Evolutionary conservation across 495 filamentous ascomycete species (phyloP), one percentile per base, ranked within the genome.

Genomic region (Paragyromitra xinjiangensis): DNA sequence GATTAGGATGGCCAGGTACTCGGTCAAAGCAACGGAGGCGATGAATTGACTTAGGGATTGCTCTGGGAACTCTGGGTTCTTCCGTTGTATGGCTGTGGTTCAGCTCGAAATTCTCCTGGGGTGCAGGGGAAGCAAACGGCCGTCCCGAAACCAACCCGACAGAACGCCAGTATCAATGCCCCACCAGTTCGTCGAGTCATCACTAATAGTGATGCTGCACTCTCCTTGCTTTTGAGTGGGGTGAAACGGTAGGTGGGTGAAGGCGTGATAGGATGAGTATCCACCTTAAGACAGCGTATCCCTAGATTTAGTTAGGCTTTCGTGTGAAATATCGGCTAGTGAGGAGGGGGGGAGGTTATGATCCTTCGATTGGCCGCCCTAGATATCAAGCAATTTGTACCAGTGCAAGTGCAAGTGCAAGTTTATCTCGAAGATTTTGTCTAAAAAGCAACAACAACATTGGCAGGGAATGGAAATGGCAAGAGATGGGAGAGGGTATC

Each of bases 161-260:
- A 69, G 26, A 34, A 62, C 64, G 58, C 34, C 19, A 19, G 24
- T 69, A 37, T 19, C 39, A 11, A 56, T 63, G 22, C 48, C 73
- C 24, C 73, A 51, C 67, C 39, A 16, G 67, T 58, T 64, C 39
- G 9, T 73, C 50, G 58, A 58, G 73, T 73, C 44, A 61, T 53
- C 34, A 40, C 59, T 14, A 24, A 42, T 56, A 55, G 16, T 50
- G 19, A 12, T 58, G 37, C 69, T 26, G 59, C 58, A 56, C 34
- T 44, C 50, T 64, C 62, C 68, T 29, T 71, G 48, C 39, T 53
- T 65, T 40, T 14, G n/a, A 51, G 48, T 51, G 67, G 51, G 66
- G 19, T 45, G 51, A 69, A n/a, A 40, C 26, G 12, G 16, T 6
- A 76, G 22, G 37, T 71, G 11, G 19, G 19, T 40, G 12, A 45